phyloP scores from a whole-genome alignment of 2,329 filamentous ascomycete genomes.

The Paecilomyces niveus region DNA sequence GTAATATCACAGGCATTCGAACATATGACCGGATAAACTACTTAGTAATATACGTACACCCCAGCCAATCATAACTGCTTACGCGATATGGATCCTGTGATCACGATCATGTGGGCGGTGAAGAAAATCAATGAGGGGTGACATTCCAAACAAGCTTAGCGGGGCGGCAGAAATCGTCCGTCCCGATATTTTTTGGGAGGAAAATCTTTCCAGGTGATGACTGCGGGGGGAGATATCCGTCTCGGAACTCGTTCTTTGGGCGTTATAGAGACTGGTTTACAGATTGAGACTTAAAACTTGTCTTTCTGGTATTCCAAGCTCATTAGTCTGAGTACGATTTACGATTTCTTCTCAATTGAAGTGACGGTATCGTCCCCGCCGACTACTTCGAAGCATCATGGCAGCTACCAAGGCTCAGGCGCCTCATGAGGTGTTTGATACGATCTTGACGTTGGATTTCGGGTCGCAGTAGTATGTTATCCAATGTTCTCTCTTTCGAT shows the following conservation, averaged over 20 bases:
- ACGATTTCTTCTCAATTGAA: background rate
- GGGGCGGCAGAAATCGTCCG: background rate
- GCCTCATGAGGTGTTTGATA: background rate
- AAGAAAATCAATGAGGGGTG: background rate
- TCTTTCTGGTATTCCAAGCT: background rate
- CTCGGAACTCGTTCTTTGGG: background rate
- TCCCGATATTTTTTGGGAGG: background rate
- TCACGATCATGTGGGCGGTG: background rate
- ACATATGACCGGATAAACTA: background rate
- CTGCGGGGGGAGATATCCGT: background rate
- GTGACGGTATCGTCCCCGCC: background rate
- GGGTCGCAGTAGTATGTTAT: background rate
- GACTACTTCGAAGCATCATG: background rate
- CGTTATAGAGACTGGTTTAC: background rate
- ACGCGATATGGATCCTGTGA: background rate
- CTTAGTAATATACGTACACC: too few species aligned
- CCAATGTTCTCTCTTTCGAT: background rate
- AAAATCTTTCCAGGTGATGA: background rate
- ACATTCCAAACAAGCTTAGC: background rate
- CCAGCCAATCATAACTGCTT: background rate
- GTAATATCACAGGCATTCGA: background rate
- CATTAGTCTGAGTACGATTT: background rate
- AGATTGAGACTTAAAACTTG: background rate
- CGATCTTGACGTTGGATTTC: background rate
- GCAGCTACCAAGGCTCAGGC: background rate